phyloP scores from a whole-genome alignment of 2,329 filamentous ascomycete genomes.

The Ceratocystis eucalypticola region DNA sequence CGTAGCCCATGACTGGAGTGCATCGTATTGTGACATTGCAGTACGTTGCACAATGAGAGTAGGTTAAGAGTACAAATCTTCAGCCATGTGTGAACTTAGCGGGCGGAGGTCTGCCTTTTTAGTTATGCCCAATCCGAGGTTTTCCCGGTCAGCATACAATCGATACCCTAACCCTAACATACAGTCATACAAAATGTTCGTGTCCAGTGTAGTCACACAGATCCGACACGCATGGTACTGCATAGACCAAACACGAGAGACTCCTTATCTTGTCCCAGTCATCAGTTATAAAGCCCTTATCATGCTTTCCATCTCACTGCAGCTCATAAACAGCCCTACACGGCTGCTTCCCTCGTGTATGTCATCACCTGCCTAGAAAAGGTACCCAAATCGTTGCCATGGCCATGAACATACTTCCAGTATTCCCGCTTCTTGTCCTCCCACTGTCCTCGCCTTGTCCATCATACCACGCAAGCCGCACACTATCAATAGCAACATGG shows the following conservation, averaged over 20 bases:
- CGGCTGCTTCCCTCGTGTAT: too few species aligned
- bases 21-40: conserved; percentile 2
- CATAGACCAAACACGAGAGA: not conserved
- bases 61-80: not conserved
- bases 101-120: too few species aligned
- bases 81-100: not conserved
- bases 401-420: not conserved
- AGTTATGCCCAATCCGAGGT: not conserved
- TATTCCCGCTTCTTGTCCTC: not conserved
- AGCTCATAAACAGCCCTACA: too few species aligned
- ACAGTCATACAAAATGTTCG: not conserved
- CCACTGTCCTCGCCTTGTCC: not conserved
- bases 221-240: not conserved
- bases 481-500: conserved; percentile 12
- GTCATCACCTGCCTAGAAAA: too few species aligned
- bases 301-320: not conserved
- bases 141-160: not conserved
- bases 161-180: not conserved
- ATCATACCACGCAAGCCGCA: conserved; percentile 19
- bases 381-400: not conserved
- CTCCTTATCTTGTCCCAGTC: not conserved
- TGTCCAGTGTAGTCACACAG: not conserved
- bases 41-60: not conserved
- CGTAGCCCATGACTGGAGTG: conserved; percentile 37
- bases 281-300: not conserved